Percentiles rank a stretch among this genome's conserved stretches.
Conservation (phyloP, 2,329 filamentous ascomycete genomes). For the Alternaria dauci region DNA sequence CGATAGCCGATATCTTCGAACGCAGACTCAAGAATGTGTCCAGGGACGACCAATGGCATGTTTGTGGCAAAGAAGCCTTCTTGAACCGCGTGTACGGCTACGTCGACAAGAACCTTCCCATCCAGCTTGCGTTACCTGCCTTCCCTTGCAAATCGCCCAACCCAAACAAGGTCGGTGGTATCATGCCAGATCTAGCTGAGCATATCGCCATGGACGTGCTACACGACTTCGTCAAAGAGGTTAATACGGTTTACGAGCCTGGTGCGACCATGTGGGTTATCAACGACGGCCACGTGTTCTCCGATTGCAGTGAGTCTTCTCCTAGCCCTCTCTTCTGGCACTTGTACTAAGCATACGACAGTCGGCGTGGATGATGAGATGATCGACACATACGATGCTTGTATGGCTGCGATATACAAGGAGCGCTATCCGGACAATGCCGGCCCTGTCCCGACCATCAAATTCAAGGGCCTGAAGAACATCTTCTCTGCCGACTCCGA, state of each 20-base stretch:
- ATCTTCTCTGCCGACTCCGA: conserved; percentile 40
- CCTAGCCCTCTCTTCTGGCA: too few species aligned
- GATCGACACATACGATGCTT: conserved; percentile 42
- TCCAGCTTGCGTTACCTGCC: conserved; percentile 58
- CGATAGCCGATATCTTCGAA: conserved; percentile 40
- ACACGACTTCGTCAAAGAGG: conserved; percentile 52
- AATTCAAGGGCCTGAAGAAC: conserved; percentile 42
- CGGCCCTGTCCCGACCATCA: conserved; percentile 23
- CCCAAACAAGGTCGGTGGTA: conserved; percentile 62
- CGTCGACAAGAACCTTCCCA: conserved; percentile 36
- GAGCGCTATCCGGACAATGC: conserved; percentile 30
- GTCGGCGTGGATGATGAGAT: conserved; percentile 55
- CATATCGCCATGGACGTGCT: conserved; percentile 54
- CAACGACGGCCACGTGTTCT: conserved; percentile 55
- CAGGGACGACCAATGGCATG: conserved; percentile 40
- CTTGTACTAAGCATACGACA: conserved; percentile 19
- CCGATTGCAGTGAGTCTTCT: conserved; percentile 51
- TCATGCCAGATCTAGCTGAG: conserved; percentile 55
- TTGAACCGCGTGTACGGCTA: conserved; percentile 38
- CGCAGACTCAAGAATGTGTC: conserved; percentile 40
- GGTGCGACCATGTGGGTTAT: conserved; percentile 55
- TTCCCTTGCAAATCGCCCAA: conserved; percentile 72
- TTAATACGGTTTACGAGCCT: conserved; percentile 52
- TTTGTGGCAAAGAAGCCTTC: conserved; percentile 35
- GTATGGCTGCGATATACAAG: conserved; percentile 52